Evolutionary conservation across 2,329 filamentous ascomycete genomes (phyloP), one percentile per base, ranked within the genome.

Genomic region (Penicillium sp.): DNA sequence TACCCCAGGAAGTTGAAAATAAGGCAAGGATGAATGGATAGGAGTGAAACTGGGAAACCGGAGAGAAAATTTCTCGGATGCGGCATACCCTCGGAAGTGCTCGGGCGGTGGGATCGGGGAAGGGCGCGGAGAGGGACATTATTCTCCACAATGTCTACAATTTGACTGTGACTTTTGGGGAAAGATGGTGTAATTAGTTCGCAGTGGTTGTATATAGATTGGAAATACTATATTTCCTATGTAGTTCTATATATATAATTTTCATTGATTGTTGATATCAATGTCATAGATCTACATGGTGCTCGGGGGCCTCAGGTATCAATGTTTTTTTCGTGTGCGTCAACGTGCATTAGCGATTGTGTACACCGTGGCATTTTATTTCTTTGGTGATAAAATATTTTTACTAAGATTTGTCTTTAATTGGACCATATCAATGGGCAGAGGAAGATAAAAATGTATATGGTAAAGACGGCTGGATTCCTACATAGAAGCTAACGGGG

Each of bases 51-150:
- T 64, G 66, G 58, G 61, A 66, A 64, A 60, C 57, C 58, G 61
- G 63, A 61, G 65, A 73, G 73, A 76, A 76, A 77, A 75, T 76
- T 76, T 76, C 71, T 71, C 70, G 70, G 73, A 69, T 68, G 66
- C 73, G 73, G 74, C 69, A 71, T 71, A 71, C 69, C 66, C 64
- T 73, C 75, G 73, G 73, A 72, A 72, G 68, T 64, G 69, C 68
- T 74, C 73, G 73, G 73, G 72, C 66, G 68, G 66, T 69, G 67
- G 66, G 63, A 64, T 64, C 65, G 62, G 61, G 57, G 61, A 59
- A 69, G 49, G 12, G 56, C 57, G 59, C 65, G 62, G 59, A 64
- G 62, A 63, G 64, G 52, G 48, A 53, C 43, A 39, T 53, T 53
- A 41, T 62, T 59, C 65, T 62, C 63, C 59, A 63, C 55, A 53